A percentile compares a stretch with the other conserved stretches of the same genome.
Conservation (phyloP, 139 green algal genomes). For the Diplosphaera chodatii region DNA sequence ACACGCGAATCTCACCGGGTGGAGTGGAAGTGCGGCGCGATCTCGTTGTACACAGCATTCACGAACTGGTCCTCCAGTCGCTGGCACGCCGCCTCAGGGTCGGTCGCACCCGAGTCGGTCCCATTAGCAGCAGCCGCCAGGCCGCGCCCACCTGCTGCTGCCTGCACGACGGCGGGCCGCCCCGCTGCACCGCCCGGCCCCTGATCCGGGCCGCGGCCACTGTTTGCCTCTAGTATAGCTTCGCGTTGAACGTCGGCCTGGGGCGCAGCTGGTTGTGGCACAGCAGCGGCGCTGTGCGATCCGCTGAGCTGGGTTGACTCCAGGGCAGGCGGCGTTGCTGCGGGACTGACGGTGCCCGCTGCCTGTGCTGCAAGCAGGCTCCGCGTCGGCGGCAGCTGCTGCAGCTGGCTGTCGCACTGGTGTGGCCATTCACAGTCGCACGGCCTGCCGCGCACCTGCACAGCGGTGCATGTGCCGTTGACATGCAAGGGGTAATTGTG, state of each 20-base stretch:
- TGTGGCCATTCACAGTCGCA: conserved; percentile 80
- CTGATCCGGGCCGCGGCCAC: too few species aligned
- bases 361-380: conserved; percentile 16
- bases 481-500: too few species aligned
- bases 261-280: too few species aligned
- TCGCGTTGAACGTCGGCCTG: too few species aligned
- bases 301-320: neutral
- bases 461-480: neutral
- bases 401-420: conserved; percentile 84
- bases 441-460: conserved; percentile 45
- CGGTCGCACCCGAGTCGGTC: neutral
- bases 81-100: conserved; percentile 2
- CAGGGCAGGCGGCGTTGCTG: conserved; percentile 21
- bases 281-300: too few species aligned
- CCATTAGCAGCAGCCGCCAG: neutral
- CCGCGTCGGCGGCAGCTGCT: conserved; percentile 59
- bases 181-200: too few species aligned
- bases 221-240: too few species aligned
- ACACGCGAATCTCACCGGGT: conserved; percentile 70
- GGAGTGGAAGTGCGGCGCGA: conserved; percentile 91
- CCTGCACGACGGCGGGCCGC: neutral
- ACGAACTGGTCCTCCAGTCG: conserved; percentile 66
- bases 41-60: conserved; percentile 89
- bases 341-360: conserved; percentile 8
- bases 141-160: neutral